Conservation (phyloP, 148 eudicot genomes). For the Persicaria tinctoria region DNA sequence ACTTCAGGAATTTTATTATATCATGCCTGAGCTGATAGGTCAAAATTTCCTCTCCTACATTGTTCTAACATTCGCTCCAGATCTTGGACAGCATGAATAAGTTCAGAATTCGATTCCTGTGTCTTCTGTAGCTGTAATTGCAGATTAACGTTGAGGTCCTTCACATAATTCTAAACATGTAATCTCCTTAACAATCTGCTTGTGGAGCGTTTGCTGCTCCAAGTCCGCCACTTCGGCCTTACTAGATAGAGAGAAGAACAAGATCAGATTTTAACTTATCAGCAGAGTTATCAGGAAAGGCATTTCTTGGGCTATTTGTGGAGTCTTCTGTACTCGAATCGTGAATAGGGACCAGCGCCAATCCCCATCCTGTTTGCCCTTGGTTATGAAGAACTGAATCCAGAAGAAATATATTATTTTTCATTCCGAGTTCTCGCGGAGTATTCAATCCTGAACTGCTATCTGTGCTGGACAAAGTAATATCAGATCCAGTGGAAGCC, state of each 20-base stretch:
- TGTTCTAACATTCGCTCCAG: constrained; percentile 77
- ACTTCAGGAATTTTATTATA: constrained; percentile 26
- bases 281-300: constrained; percentile 32
- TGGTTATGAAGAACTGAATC: constrained; percentile 23
- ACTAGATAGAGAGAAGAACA: constrained; percentile 52
- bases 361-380: constrained; percentile 47
- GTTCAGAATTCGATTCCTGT: constrained; percentile 79
- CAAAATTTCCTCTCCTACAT: constrained; percentile 33
- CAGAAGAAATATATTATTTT: constrained; percentile 23
- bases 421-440: constrained; percentile 43
- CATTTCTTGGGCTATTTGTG: constrained; percentile 47
- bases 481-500: constrained; percentile 82
- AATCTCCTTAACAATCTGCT: constrained; percentile 87
- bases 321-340: constrained; percentile 55
- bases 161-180: constrained; percentile 48
- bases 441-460: constrained; percentile 66
- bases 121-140: constrained; percentile 84
- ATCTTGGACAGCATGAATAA: constrained; percentile 80
- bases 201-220: constrained; percentile 78
- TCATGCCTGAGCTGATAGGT: constrained; percentile 23
- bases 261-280: constrained; percentile 70
- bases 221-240: constrained; percentile 73
- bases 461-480: constrained; percentile 73
- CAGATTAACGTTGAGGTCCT: constrained; percentile 68
- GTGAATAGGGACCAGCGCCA: constrained; percentile 43